Conservation (phyloP, 2,329 filamentous ascomycete genomes). For the Rhytidhysteron rufulum region DNA sequence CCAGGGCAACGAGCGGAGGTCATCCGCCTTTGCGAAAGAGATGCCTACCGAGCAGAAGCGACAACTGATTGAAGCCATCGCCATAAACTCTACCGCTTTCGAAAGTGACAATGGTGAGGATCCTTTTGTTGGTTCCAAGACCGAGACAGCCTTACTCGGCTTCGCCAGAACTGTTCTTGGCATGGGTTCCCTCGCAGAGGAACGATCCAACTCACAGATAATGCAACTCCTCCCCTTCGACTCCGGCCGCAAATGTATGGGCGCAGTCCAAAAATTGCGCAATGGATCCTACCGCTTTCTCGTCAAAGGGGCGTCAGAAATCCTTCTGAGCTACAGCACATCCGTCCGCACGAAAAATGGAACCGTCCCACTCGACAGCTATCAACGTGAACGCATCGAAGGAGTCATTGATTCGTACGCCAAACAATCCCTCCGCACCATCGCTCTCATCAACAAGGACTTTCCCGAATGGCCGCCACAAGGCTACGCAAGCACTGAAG, state of each 20-base stretch:
- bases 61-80: constrained; percentile 23
- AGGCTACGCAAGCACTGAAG: constrained; percentile 12
- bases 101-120: constrained; percentile 44
- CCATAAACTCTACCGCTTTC: constrained; percentile 50
- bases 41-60: constrained; percentile 34
- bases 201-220: constrained; percentile 45
- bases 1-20: constrained; percentile 40
- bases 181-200: constrained; percentile 46
- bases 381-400: constrained; percentile 15
- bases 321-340: constrained; percentile 46
- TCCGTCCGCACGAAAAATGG: constrained; percentile 8
- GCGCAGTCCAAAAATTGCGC: constrained; percentile 48
- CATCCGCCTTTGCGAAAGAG: constrained; percentile 39
- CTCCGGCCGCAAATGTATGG: constrained; percentile 54
- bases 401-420: constrained; percentile 35
- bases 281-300: constrained; percentile 47
- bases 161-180: constrained; percentile 49
- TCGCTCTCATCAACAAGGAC: constrained; percentile 38
- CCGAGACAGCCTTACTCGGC: constrained; percentile 51
- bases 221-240: constrained; percentile 53
- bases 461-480: constrained; percentile 36
- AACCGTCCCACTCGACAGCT: constrained; percentile 9
- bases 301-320: constrained; percentile 58
- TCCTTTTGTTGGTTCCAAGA: constrained; percentile 54
- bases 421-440: constrained; percentile 38